Evolutionary conservation across 2,329 filamentous ascomycete species (phyloP).

Genomic region (Colletotrichum karsti): DNA sequence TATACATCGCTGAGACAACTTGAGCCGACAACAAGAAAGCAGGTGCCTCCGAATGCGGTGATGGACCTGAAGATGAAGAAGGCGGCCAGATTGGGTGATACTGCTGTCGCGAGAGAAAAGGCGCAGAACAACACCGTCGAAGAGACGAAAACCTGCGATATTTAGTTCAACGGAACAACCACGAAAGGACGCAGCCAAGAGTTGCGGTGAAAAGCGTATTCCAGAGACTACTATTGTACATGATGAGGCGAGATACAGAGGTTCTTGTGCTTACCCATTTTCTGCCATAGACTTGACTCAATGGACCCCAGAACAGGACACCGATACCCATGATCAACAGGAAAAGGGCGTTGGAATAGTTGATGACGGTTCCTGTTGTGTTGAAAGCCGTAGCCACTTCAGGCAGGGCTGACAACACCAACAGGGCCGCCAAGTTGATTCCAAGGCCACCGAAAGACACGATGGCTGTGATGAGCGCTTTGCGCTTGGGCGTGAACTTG

Average conservation of each 20-base stretch:
- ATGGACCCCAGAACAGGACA: constrained; percentile 72
- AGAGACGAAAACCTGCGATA: constrained; percentile 30
- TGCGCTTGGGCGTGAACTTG: constrained; percentile 33
- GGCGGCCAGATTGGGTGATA: constrained; percentile 70
- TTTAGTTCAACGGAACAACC: constrained; percentile 3
- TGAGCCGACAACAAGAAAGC: constrained; percentile 73
- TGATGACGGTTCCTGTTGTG: constrained; percentile 74
- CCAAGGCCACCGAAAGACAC: constrained; percentile 26
- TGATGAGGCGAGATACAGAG: constrained; percentile 31
- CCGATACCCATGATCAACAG: constrained; percentile 76
- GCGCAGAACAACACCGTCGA: constrained; percentile 60
- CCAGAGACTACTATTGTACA: constrained; percentile 3
- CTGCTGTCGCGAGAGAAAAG: constrained; percentile 72
- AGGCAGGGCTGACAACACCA: constrained; percentile 73
- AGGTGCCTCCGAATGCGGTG: constrained; percentile 75
- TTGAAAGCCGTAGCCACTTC: constrained; percentile 74
- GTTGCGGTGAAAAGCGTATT: background rate
- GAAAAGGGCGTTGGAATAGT: constrained; percentile 75
- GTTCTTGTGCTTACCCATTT: constrained; percentile 50
- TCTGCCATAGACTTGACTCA: constrained; percentile 66
- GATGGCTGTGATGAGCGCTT: constrained; percentile 33
- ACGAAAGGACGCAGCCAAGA: background rate
- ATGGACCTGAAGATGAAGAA: constrained; percentile 76
- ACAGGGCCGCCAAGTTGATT: constrained; percentile 22
- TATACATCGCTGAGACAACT: constrained; percentile 68